Percentiles rank a stretch among this genome's conserved stretches.
phyloP scores from a whole-genome alignment of 2,329 filamentous ascomycete genomes.

The Paecilomyces sp. region DNA sequence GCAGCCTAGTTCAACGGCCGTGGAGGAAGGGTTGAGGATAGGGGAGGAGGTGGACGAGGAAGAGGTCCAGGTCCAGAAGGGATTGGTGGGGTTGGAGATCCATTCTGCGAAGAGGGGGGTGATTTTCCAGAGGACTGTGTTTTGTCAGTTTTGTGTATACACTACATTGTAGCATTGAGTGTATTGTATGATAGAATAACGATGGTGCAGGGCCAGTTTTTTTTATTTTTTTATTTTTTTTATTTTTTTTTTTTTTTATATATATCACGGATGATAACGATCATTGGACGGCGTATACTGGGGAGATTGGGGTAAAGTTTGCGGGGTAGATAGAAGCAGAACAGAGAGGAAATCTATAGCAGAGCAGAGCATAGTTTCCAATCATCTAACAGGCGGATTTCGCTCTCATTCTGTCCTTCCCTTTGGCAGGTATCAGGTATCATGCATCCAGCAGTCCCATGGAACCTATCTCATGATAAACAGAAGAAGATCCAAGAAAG shows the following conservation, averaged over 20 bases:
- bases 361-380: not conserved
- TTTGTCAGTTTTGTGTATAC: slow-evolving; percentile 2
- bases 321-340: not conserved
- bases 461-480: no score
- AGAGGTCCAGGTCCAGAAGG: slow-evolving; percentile 48
- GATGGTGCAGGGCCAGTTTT: no score
- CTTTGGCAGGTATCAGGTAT: no score
- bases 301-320: not conserved
- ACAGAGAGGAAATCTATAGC: slow-evolving; percentile 6
- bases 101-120: slow-evolving; percentile 76
- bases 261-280: no score
- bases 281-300: no score
- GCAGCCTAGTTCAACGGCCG: slow-evolving; percentile 76
- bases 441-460: no score
- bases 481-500: no score
- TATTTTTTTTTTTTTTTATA: no score
- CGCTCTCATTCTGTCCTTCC: no score
- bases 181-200: slow-evolving; percentile 1
- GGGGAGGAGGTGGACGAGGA: slow-evolving; percentile 3
- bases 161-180: no score
- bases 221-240: no score
- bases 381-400: not conserved
- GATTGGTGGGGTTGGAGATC: slow-evolving; percentile 56
- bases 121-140: slow-evolving; percentile 78
- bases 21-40: slow-evolving; percentile 49